Conservation (phyloP, 2,329 filamentous ascomycete genomes). For the Aureobasidium mangrovei region DNA sequence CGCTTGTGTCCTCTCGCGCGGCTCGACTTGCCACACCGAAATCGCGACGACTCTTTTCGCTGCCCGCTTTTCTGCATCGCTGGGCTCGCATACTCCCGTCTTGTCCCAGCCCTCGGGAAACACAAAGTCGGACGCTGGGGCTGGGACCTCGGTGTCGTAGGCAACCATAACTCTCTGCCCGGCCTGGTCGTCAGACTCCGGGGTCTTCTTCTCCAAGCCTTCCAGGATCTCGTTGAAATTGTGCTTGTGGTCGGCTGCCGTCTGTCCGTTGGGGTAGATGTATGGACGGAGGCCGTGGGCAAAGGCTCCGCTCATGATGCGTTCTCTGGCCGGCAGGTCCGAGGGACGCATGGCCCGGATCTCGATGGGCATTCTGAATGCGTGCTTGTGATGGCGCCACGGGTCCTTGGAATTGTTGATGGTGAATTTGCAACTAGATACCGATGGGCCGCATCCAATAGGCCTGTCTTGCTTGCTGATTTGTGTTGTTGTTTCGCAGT, state of each 20-base stretch:
- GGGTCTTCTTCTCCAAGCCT: not conserved
- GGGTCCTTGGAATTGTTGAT: no score
- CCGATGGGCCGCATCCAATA: no score
- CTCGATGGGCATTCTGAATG: constrained; percentile 22
- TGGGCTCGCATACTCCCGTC: constrained; percentile 12
- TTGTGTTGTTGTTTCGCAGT: no score
- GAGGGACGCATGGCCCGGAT: constrained; percentile 21
- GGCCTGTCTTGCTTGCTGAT: no score
- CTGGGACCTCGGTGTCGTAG: constrained; percentile 7
- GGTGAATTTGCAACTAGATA: no score
- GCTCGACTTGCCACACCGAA: constrained; percentile 18
- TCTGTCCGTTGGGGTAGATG: constrained; percentile 24
- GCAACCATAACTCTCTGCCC: constrained; percentile 1
- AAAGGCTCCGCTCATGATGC: constrained; percentile 23
- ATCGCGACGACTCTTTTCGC: no score
- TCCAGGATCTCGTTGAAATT: constrained; percentile 12
- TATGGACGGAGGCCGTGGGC: constrained; percentile 22
- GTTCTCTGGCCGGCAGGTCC: constrained; percentile 21
- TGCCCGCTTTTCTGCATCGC: no score
- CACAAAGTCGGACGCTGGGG: not conserved
- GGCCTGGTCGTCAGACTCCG: constrained; percentile 4
- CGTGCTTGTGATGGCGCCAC: no score
- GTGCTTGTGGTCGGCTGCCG: constrained; percentile 15
- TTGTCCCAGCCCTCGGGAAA: constrained; percentile 4
- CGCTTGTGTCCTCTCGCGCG: not conserved